A percentile compares a stretch with the other conserved stretches of the same genome.
Evolutionary conservation across 139 green algal genomes (phyloP).

Genomic region (Chlamydomonas incerta): DNA sequence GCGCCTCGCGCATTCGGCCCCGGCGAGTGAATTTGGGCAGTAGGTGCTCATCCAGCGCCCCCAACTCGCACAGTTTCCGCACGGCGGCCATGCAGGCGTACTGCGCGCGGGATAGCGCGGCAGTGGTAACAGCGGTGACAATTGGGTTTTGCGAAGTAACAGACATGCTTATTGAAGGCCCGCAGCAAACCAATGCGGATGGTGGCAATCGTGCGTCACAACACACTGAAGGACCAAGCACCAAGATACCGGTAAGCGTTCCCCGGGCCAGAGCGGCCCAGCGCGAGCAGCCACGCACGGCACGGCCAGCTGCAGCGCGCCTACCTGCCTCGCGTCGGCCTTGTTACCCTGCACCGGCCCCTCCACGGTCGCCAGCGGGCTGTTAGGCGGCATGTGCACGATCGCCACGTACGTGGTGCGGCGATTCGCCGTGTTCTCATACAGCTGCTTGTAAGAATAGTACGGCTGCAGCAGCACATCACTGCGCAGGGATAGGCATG

Average conservation of each 20-base stretch:
- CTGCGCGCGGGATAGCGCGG: too few species aligned
- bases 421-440: background rate
- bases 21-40: background rate
- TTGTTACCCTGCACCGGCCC: background rate
- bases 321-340: background rate
- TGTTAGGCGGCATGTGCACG: background rate
- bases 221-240: too few species aligned
- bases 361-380: background rate
- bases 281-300: too few species aligned
- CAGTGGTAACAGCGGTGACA: too few species aligned
- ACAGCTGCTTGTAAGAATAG: background rate
- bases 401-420: background rate
- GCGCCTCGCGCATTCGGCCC: background rate
- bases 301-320: too few species aligned
- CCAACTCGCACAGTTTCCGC: background rate
- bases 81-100: background rate
- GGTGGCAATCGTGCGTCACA: too few species aligned
- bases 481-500: background rate
- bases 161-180: too few species aligned
- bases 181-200: too few species aligned
- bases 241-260: too few species aligned
- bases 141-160: too few species aligned
- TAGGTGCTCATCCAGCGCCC: background rate
- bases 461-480: slow-evolving; percentile 5
- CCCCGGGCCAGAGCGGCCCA: too few species aligned